Percentiles rank a stretch among this genome's conserved stretches.
Conservation (phyloP, 257 asterid genomes). For the Plantago major region DNA sequence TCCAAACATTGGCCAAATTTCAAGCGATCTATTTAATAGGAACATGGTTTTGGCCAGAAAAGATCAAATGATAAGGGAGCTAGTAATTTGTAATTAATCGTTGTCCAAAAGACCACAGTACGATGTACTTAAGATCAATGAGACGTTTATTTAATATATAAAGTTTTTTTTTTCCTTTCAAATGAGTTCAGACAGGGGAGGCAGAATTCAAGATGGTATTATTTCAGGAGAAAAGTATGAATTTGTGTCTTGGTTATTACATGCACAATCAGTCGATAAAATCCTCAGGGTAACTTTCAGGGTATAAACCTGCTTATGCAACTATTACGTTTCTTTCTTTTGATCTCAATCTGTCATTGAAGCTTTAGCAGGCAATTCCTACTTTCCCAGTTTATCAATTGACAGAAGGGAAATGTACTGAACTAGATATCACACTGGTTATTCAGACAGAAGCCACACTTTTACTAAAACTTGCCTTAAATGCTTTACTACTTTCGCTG, state of each 20-base stretch:
- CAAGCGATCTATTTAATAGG: too few relatives aligned
- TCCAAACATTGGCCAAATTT: too few relatives aligned
- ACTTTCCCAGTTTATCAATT: conserved; percentile 3
- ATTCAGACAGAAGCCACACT: conserved; percentile 14
- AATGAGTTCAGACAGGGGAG: background rate
- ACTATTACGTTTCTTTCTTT: too few relatives aligned
- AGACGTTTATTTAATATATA: background rate
- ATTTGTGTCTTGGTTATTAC: too few relatives aligned
- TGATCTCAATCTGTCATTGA: background rate
- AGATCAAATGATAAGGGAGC: background rate
- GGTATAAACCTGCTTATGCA: too few relatives aligned
- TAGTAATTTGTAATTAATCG: background rate
- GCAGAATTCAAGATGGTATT: conserved; percentile 4
- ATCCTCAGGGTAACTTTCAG: too few relatives aligned
- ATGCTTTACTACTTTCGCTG: conserved; percentile 77
- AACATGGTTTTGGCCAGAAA: too few relatives aligned
- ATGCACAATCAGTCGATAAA: too few relatives aligned
- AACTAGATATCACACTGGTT: background rate
- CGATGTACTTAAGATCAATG: background rate
- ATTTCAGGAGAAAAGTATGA: too few relatives aligned
- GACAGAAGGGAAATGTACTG: background rate
- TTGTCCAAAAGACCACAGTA: background rate
- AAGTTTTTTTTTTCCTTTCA: background rate
- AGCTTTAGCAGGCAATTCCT: background rate
- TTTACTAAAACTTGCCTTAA: conserved; percentile 52